Evolutionary conservation across 495 filamentous ascomycete species (phyloP).

Genomic region (Aspergillus egyptiacus): DNA sequence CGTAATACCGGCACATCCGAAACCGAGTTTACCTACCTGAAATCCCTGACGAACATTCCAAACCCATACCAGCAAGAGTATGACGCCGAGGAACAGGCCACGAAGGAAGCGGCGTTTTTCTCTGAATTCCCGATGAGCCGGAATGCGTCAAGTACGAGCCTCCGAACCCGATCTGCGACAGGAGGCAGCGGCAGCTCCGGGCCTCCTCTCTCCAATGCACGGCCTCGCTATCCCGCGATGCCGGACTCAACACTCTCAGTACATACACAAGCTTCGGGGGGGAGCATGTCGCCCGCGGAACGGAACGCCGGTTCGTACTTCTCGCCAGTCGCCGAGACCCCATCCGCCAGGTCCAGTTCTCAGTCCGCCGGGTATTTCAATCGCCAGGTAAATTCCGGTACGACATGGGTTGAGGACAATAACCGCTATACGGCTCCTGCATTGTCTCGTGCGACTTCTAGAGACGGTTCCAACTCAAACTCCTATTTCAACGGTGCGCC

Average conservation of each 20-base stretch:
- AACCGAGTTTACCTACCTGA: constrained; percentile 78
- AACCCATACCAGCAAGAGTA: constrained; percentile 80
- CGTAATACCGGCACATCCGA: constrained; percentile 53
- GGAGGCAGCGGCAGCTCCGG: constrained; percentile 55
- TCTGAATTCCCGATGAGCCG: constrained; percentile 57
- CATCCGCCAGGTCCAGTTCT: constrained; percentile 80
- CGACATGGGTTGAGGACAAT: constrained; percentile 56
- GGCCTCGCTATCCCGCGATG: constrained; percentile 59
- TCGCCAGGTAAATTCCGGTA: constrained; percentile 58
- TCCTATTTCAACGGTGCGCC: constrained; percentile 42
- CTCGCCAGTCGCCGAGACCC: constrained; percentile 79
- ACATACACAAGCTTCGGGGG: constrained; percentile 58
- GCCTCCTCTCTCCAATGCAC: constrained; percentile 40
- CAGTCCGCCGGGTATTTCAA: constrained; percentile 69
- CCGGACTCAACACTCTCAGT: constrained; percentile 61
- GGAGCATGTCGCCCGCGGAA: constrained; percentile 48
- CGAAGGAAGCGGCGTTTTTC: constrained; percentile 38
- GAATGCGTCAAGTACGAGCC: constrained; percentile 72
- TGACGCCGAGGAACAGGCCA: constrained; percentile 70
- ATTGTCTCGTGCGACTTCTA: constrained; percentile 68
- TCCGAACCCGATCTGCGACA: constrained; percentile 75
- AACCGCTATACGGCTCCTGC: constrained; percentile 85
- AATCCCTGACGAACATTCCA: constrained; percentile 53
- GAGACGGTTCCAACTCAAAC: constrained; percentile 62
- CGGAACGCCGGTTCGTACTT: constrained; percentile 74